Percentiles rank a stretch among this genome's conserved stretches.
Conservation (phyloP, 2,329 filamentous ascomycete genomes). For the Pochonia chlamydosporia region DNA sequence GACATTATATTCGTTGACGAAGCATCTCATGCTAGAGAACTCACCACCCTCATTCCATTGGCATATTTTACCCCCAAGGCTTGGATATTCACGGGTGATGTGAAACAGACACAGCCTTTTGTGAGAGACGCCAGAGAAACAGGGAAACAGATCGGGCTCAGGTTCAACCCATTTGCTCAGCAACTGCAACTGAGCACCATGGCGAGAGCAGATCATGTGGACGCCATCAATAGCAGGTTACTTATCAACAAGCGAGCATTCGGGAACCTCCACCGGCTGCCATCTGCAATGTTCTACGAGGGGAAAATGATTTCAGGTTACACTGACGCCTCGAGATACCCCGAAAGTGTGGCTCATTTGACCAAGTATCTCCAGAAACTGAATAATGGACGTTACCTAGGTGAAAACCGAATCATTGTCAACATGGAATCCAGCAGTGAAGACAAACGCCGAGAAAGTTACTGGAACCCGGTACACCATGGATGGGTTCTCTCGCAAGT, state of each 20-base stretch:
- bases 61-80: slow-evolving; percentile 34
- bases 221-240: slow-evolving; percentile 26
- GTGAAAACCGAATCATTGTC: slow-evolving; percentile 32
- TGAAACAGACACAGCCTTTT: slow-evolving; percentile 38
- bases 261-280: slow-evolving; percentile 32
- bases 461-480: slow-evolving; percentile 34
- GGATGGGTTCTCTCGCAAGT: slow-evolving; percentile 29
- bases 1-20: slow-evolving; percentile 86
- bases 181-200: slow-evolving; percentile 31
- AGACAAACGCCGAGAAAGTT: slow-evolving; percentile 25
- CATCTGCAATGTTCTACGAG: slow-evolving; percentile 36
- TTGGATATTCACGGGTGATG: slow-evolving; percentile 41
- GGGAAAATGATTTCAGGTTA: slow-evolving; percentile 30
- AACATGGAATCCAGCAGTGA: slow-evolving; percentile 22
- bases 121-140: slow-evolving; percentile 23
- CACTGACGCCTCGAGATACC: slow-evolving; percentile 16
- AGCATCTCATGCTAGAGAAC: slow-evolving; percentile 39
- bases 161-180: slow-evolving; percentile 24
- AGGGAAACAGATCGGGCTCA: slow-evolving; percentile 12
- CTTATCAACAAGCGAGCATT: slow-evolving; percentile 32
- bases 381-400: slow-evolving; percentile 11
- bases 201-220: slow-evolving; percentile 28
- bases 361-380: slow-evolving; percentile 23
- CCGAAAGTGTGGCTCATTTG: slow-evolving; percentile 20
- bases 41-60: slow-evolving; percentile 38